phyloP scores from a whole-genome alignment of 208 protist genomes.

The Tetramitus jugosus region DNA sequence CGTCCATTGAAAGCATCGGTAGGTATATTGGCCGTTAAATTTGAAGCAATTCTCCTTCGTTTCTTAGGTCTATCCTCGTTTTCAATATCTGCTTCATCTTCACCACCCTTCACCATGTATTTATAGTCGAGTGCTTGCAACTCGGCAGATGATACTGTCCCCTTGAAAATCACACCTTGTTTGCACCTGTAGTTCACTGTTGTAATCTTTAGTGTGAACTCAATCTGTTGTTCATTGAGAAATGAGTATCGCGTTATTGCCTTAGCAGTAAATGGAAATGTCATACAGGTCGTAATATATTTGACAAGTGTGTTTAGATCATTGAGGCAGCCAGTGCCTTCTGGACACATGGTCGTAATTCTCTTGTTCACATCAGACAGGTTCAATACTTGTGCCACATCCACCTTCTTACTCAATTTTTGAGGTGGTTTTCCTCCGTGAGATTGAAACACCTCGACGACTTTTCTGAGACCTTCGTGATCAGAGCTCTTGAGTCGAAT shows the following conservation, averaged over 20 bases:
- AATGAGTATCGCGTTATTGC: neutral
- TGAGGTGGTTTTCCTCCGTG: neutral
- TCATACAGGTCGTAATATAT: neutral
- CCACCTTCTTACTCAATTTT: slow-evolving; percentile 10
- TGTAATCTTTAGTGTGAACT: neutral
- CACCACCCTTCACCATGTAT: neutral
- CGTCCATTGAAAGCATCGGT: neutral
- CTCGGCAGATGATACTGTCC: neutral
- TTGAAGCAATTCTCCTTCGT: neutral
- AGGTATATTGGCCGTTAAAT: neutral
- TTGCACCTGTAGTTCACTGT: slow-evolving; percentile 8
- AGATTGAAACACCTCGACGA: neutral
- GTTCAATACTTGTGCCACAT: neutral
- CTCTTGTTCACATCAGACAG: neutral
- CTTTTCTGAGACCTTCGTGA: neutral
- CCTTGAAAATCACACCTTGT: slow-evolving; percentile 16
- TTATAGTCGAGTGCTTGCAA: neutral
- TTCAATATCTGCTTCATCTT: neutral
- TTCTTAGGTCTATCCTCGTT: neutral
- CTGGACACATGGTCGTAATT: slow-evolving; percentile 9
- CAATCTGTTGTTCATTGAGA: slow-evolving; percentile 9
- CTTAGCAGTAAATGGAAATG: slow-evolving; percentile 9
- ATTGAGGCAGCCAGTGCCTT: neutral
- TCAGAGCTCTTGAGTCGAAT: neutral
- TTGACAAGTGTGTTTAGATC: neutral